phyloP scores from a whole-genome alignment of 768 basidiomycete species.

The Mycena vitilis region DNA sequence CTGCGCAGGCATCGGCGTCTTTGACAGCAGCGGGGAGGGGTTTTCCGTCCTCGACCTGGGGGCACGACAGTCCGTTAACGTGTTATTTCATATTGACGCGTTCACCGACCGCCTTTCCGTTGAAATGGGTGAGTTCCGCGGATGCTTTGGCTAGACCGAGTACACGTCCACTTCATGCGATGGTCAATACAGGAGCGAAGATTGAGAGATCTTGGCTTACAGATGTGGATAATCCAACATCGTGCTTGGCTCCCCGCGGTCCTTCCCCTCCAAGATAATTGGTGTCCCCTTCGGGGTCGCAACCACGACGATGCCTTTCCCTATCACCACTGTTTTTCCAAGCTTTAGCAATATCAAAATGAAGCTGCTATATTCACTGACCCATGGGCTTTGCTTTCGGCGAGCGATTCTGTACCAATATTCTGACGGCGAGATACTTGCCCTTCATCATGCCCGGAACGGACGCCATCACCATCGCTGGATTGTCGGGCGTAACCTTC shows the following conservation, averaged over 20 bases:
- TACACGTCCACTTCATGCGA: slow-evolving; percentile 6
- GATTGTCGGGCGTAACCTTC: not conserved
- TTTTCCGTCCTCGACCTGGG: not conserved
- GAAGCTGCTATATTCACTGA: not conserved
- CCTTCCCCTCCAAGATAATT: slow-evolving; percentile 20
- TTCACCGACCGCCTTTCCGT: slow-evolving; percentile 21
- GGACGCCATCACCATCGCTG: slow-evolving; percentile 11
- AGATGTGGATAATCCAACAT: slow-evolving; percentile 25
- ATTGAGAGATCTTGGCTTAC: not conserved
- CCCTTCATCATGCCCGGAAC: slow-evolving; percentile 11
- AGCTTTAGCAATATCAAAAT: not conserved
- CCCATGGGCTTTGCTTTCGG: slow-evolving; percentile 23
- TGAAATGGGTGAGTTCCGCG: slow-evolving; percentile 24
- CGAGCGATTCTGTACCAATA: slow-evolving; percentile 27
- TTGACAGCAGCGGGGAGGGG: slow-evolving; percentile 14
- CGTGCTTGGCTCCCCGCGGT: slow-evolving; percentile 10
- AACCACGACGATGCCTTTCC: slow-evolving; percentile 16
- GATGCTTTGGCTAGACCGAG: slow-evolving; percentile 12
- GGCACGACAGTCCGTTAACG: not conserved
- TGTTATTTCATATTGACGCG: too few species aligned
- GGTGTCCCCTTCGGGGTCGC: slow-evolving; percentile 20
- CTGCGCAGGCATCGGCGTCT: slow-evolving; percentile 22
- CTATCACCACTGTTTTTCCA: slow-evolving; percentile 18
- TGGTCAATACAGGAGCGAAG: not conserved
- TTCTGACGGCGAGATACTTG: slow-evolving; percentile 17